Base-by-base conservation (phyloP, 306 rosid genomes). In the Styphnolobium japonicum region DNA sequence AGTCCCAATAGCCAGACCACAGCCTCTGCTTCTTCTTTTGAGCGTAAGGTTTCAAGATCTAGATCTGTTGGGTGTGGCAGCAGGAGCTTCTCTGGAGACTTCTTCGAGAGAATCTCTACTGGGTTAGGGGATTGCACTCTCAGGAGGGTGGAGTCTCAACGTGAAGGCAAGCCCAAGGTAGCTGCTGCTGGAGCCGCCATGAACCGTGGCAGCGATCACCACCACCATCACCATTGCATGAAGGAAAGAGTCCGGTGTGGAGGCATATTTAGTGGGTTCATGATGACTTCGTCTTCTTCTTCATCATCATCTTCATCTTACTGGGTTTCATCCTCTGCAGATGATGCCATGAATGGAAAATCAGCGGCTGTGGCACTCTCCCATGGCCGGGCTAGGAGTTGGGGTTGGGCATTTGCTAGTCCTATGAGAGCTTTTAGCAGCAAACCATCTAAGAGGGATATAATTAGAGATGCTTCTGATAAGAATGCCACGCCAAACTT, bases 61-160 rank as follows among this genome's bases (percentile, higher is more conserved):
- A 89, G 97, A 93, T 96, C 98, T 75, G 97, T 96, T 57, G 99
- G 98, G 0, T 93, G 99, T 60, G 99, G 99, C 11, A 93, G 98
- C 83, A 84, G 97, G 40, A 96, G 99, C 87, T 96, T 96, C 82
- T 93, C 97, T 25, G 97, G 96, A 4, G 98, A 96, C 42, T 90
- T 96, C 63, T 96, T 96, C 53, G 99, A 96, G 87, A 84, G 99
- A 77, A 93, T 96, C 76, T 96, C 99, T 7, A 93, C 99, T n/a
- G 99, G 98, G 0, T 93, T 96, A 31, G 98, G 99, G 3, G 98
- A 96, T 43, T 96, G 98, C 57, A 92, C 99, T 61, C 90, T 95
- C 6, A 72, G 99, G 74, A 81, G 99, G 55, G 98, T 93, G 4
- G 97, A 93, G 69, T 95, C 98, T 9, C 98, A 93, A 25, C 89